phyloP scores from a whole-genome alignment of 257 asterid species.

The Salvia hispanica region DNA sequence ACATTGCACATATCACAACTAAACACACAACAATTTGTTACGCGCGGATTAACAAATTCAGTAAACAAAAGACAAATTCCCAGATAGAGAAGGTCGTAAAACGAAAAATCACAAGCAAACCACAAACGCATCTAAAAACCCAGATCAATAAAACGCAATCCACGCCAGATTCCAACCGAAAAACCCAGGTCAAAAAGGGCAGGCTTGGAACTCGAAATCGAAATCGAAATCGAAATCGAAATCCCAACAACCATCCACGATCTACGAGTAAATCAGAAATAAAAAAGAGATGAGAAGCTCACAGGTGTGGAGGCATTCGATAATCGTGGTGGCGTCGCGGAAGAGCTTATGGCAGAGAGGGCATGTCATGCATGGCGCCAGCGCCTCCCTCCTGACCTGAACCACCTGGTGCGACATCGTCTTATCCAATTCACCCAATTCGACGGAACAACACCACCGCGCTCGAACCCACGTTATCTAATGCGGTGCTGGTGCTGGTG shows the following conservation, averaged over 20 bases:
- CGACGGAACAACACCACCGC: constrained; percentile 17
- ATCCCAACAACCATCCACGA: constrained; percentile 7
- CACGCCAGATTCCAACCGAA: constrained; percentile 23
- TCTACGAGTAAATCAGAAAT: constrained; percentile 29
- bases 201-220: constrained; percentile 7
- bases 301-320: constrained; percentile 70
- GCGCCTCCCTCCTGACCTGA: constrained; percentile 45
- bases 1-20: constrained; percentile 18
- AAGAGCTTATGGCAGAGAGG: constrained; percentile 55
- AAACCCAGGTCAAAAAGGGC: constrained; percentile 34
- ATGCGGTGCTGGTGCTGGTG: too few species aligned
- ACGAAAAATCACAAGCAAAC: constrained; percentile 17
- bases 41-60: constrained; percentile 17
- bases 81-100: neutral
- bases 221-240: constrained; percentile 22
- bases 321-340: constrained; percentile 61
- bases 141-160: constrained; percentile 33
- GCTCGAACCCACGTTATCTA: constrained; percentile 38
- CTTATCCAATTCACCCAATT: constrained; percentile 35
- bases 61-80: constrained; percentile 1
- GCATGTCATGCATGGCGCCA: constrained; percentile 71
- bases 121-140: constrained; percentile 26
- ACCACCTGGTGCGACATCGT: constrained; percentile 49
- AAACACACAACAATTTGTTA: constrained; percentile 4
- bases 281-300: constrained; percentile 21